A percentile compares a stretch with the other conserved stretches of the same genome.
Evolutionary conservation across 305 asterid species (phyloP).

Genomic region (Solanum hybrid): DNA sequence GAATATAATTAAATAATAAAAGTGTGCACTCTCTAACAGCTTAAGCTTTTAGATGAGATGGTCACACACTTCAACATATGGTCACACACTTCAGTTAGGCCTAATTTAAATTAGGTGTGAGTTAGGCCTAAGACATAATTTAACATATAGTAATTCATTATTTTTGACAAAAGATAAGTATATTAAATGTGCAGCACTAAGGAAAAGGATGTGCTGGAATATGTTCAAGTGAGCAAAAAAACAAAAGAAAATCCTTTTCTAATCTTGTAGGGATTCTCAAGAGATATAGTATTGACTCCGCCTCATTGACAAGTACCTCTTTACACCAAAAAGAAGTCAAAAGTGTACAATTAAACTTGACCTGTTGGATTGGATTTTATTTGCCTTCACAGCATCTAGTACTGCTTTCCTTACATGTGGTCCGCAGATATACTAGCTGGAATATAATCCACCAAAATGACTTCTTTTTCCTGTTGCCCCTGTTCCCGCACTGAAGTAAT

Average conservation of each 20-base stretch:
- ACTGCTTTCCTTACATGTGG: not conserved
- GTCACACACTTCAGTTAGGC: no score
- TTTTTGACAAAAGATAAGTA: not conserved
- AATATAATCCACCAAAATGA: not conserved
- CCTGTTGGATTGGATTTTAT: not conserved
- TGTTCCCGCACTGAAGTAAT: not conserved
- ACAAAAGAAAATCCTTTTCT: not conserved
- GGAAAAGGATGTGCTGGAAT: not conserved
- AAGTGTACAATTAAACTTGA: not conserved
- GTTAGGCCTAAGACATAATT: no score
- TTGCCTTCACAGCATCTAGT: not conserved
- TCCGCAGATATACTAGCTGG: not conserved
- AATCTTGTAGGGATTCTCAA: not conserved
- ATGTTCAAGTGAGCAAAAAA: not conserved
- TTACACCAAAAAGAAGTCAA: not conserved
- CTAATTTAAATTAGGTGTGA: no score
- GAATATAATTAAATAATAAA: no score
- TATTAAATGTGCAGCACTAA: not conserved
- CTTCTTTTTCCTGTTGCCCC: not conserved
- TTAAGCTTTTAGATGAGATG: no score
- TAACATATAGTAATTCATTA: not conserved
- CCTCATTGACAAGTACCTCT: not conserved
- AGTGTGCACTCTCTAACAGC: no score
- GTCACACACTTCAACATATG: no score
- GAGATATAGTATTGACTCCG: not conserved